These are phyloP conservation scores for Bacidia gigantensis DNA, from an alignment of 495 filamentous ascomycete genomes.

Conservation along the genomic window DNA sequence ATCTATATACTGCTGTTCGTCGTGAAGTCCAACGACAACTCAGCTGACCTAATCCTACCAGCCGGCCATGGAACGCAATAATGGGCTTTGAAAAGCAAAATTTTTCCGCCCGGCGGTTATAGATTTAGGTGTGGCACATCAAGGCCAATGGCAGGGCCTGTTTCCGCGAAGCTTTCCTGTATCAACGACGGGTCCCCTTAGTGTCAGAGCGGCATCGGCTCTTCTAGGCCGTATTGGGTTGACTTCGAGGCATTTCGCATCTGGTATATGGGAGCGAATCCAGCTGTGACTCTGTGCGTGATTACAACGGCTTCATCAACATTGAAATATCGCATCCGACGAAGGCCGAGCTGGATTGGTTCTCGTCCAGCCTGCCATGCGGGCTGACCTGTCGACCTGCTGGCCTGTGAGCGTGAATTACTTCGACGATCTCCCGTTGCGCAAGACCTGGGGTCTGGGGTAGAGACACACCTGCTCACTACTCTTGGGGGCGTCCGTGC, in stretches of 20 bases:
- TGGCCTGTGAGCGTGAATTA: not conserved
- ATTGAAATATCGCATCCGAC: no score
- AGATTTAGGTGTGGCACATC: not conserved
- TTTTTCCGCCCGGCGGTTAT: not conserved
- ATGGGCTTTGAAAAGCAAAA: no score
- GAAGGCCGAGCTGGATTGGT: no score
- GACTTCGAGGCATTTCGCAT: not conserved
- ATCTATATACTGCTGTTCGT: no score
- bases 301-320: no score
- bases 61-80: no score
- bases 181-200: not conserved
- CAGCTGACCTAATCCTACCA: no score
- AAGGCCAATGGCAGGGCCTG: not conserved
- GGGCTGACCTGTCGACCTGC: not conserved
- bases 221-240: not conserved
- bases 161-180: not conserved
- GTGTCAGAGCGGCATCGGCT: not conserved
- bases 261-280: not conserved
- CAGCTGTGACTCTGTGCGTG: no score
- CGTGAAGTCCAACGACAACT: no score
- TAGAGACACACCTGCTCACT: not conserved
- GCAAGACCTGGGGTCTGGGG: conserved; percentile 6
- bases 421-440: conserved; percentile 9
- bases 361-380: not conserved
- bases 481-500: no score